Evolutionary conservation across 2,329 filamentous ascomycete genomes (phyloP), one percentile per base, ranked within the genome.

Genomic region (Talaromyces marneffei): DNA sequence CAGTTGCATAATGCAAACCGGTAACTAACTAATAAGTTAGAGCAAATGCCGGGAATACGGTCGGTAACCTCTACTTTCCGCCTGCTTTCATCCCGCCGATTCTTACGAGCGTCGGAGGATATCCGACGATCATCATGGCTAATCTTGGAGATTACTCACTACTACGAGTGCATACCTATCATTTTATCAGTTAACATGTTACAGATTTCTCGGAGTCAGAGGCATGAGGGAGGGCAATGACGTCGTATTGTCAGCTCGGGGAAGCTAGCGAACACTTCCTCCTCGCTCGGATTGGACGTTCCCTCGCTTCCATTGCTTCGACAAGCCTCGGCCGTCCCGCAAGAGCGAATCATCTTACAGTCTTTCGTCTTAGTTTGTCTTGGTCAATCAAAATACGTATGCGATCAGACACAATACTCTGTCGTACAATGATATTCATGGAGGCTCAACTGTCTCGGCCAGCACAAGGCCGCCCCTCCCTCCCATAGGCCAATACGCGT

Each of bases 171-270:
- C n/a, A n/a, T n/a, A n/a, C n/a, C n/a, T 33, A 33, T 33, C 46
- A 52, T 29, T 4, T 52, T 31, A 33, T 33, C 46, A 20, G 29
- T 33, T 8, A 20, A n/a, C 42, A 44, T 6, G 25, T 27, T n/a
- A 16, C 25, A 9, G 10, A 18, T 48, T 31, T 14, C 25, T 10
- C 46, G 4, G 46, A 50, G 27, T 31, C 46, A 50, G 2, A n/a
- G 27, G 14, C 6, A 3, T 14, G 46, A 31, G 46, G 5, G 18
- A 39, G 9, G 14, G 25, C 37, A 44, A 57, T 57, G 54, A 57
- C 54, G 54, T 48, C 23, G 20, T 55, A 40, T 18, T 16, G 3
- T 48, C 55, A 48, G 55, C 55, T 33, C 55, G 55, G 52, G 55
- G 39, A 57, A 57, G 40, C 39, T 46, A 46, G 25, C 29, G 16